Percentiles rank a stretch among this genome's conserved stretches.
These are phyloP conservation scores for Thraustochytrium striatum DNA, from an alignment of 352 stramenopile species.

Conservation along the genomic window DNA sequence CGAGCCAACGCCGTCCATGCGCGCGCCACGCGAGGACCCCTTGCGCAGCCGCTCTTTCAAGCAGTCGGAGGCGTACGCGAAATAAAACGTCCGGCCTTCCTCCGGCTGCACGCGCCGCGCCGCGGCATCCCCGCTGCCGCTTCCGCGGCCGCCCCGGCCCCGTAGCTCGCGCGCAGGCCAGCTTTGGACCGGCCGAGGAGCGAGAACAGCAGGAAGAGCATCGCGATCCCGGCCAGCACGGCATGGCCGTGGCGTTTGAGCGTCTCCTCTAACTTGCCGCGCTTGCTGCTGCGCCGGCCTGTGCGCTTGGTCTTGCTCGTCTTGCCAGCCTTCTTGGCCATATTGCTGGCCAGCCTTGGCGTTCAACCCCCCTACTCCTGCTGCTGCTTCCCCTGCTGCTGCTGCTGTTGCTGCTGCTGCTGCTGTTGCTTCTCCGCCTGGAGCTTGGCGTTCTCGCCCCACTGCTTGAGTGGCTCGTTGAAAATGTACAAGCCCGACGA, in stretches of 20 bases:
- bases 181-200: too few species aligned
- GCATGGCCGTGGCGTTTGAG: too few species aligned
- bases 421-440: background rate
- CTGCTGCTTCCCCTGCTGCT: background rate
- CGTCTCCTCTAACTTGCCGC: too few species aligned
- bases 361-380: background rate
- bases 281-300: background rate
- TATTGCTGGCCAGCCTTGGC: background rate
- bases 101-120: too few species aligned
- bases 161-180: too few species aligned
- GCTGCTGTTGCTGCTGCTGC: background rate
- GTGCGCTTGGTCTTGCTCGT: background rate
- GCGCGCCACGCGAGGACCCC: background rate
- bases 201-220: too few species aligned
- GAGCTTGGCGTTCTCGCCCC: too few species aligned
- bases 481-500: background rate
- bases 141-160: too few species aligned
- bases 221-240: too few species aligned
- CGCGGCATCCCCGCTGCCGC: too few species aligned
- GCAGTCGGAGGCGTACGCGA: slow-evolving; percentile 28
- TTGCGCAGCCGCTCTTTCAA: slow-evolving; percentile 25
- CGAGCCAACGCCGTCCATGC: background rate
- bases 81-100: too few species aligned
- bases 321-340: background rate
- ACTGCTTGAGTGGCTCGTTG: background rate